Conservation (phyloP, 2,329 filamentous ascomycete genomes). For the Trichoderma guizhouense region DNA sequence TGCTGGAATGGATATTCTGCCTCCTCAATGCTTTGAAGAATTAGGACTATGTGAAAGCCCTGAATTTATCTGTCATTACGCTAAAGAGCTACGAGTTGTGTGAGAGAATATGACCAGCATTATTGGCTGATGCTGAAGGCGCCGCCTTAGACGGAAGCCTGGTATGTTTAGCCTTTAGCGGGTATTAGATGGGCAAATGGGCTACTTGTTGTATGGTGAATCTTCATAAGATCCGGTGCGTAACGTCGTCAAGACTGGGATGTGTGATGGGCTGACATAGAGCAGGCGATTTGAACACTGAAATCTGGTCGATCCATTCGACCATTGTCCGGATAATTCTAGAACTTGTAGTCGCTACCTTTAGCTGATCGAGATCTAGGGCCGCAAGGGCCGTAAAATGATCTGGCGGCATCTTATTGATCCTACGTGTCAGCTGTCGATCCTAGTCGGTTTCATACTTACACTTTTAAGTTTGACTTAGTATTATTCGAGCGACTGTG, state of each 20-base stretch:
- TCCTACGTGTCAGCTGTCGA: neutral
- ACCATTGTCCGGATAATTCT: neutral
- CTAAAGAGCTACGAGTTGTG: neutral
- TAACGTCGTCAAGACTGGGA: accelerated
- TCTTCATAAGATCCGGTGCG: neutral
- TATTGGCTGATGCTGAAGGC: neutral
- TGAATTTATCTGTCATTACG: neutral
- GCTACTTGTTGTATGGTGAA: neutral
- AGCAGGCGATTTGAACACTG: neutral
- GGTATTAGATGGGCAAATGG: too few relatives aligned
- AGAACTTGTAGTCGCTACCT: neutral
- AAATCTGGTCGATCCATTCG: neutral
- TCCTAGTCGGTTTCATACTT: neutral
- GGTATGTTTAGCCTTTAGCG: neutral
- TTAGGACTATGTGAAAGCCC: neutral
- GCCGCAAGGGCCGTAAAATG: neutral
- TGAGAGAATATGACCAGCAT: neutral
- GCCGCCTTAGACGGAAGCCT: neutral
- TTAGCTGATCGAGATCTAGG: neutral
- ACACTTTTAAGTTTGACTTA: neutral
- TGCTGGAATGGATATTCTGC: neutral
- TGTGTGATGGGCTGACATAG: neutral
- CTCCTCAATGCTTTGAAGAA: accelerated
- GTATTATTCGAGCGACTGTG: neutral
- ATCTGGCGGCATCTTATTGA: neutral